phyloP scores from a whole-genome alignment of 192 early-diverging fungal genomes.

The Linderina pennispora region DNA sequence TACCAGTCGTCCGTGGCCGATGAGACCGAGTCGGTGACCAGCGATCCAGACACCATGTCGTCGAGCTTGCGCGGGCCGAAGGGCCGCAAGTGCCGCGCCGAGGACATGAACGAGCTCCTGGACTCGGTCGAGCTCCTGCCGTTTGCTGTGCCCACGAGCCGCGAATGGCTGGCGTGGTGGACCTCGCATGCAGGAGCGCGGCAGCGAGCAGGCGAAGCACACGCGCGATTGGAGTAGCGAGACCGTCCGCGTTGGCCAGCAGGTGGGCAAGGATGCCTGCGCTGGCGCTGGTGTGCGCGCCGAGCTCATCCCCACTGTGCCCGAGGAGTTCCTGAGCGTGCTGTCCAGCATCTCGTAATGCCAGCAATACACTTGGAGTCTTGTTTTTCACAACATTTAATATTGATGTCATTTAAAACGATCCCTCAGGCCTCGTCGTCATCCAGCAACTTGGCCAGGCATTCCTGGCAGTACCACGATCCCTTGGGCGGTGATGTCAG shows the following conservation, averaged over 20 bases:
- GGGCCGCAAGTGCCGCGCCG: constrained; percentile 41
- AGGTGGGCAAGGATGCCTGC: background rate
- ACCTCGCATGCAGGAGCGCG: constrained; percentile 1
- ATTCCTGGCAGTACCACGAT: constrained; percentile 51
- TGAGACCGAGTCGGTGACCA: constrained; percentile 3
- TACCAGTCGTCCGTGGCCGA: background rate
- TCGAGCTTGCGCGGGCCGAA: constrained; percentile 42
- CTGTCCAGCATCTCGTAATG: constrained; percentile 18
- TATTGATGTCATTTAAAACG: background rate
- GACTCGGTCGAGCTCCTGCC: constrained; percentile 52
- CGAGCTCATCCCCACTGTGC: constrained; percentile 38
- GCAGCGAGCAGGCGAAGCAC: constrained; percentile 1
- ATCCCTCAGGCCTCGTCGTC: constrained; percentile 18
- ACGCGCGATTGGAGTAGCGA: constrained; percentile 44
- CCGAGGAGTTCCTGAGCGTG: constrained; percentile 32
- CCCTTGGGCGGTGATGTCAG: constrained; percentile 48
- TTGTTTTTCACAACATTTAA: background rate
- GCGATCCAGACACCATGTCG: constrained; percentile 8
- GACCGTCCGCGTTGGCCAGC: constrained; percentile 14
- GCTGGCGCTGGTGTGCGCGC: constrained; percentile 2
- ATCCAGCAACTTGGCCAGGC: constrained; percentile 33
- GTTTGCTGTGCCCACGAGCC: constrained; percentile 57
- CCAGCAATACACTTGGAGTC: background rate
- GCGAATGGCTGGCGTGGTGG: constrained; percentile 47
- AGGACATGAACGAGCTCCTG: constrained; percentile 48